phyloP scores from a whole-genome alignment of 148 eudicot species.

The Bassia scoparia region DNA sequence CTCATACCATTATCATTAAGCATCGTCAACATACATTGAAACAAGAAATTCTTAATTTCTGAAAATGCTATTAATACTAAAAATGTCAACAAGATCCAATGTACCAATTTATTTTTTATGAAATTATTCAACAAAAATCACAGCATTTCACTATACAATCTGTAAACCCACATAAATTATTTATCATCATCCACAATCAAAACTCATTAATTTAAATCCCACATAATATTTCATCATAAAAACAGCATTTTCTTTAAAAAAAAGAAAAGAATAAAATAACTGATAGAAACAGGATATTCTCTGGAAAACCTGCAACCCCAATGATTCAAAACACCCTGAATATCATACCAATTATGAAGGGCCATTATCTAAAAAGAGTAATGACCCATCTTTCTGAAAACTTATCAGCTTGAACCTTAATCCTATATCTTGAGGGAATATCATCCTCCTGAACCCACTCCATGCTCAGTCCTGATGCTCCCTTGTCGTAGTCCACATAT shows the following conservation, averaged over 20 bases:
- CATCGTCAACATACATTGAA: no score
- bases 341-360: constrained; percentile 44
- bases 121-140: constrained; percentile 4
- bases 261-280: constrained; percentile 25
- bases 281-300: constrained; percentile 77
- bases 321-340: constrained; percentile 65
- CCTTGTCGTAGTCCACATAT: constrained; percentile 61
- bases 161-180: constrained; percentile 4
- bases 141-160: not conserved
- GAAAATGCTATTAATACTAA: no score
- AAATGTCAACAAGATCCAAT: no score
- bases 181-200: not conserved
- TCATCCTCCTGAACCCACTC: constrained; percentile 58
- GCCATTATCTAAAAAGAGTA: constrained; percentile 44
- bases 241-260: no score
- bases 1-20: no score
- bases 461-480: constrained; percentile 36
- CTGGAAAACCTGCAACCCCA: constrained; percentile 88
- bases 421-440: constrained; percentile 47
- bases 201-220: not conserved
- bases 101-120: not conserved
- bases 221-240: constrained; percentile 1
- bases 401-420: constrained; percentile 53
- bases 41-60: no score
- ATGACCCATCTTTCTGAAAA: constrained; percentile 91